Percentiles rank a stretch among this genome's conserved stretches.
phyloP scores from a whole-genome alignment of 1,139 yeast species.

The Blastobotrys arbuscula region DNA sequence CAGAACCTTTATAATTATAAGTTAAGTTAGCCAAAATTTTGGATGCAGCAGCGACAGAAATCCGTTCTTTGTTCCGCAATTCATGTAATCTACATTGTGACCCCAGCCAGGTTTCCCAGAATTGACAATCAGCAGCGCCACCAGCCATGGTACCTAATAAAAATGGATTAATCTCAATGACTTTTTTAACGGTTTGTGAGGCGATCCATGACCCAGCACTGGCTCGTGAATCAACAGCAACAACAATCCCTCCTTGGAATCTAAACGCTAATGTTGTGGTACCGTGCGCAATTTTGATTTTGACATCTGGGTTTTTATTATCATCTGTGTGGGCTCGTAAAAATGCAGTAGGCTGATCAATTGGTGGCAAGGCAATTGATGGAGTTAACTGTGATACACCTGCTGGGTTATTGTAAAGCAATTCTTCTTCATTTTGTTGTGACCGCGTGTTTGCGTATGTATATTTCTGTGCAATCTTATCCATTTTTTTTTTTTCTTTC shows the following conservation, averaged over 20 bases:
- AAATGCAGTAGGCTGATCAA: constrained; percentile 88
- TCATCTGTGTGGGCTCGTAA: constrained; percentile 98
- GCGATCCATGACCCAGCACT: constrained; percentile 99
- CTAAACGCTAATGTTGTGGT: constrained; percentile 96
- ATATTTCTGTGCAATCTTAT: constrained; percentile 23
- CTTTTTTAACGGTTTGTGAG: constrained; percentile 95
- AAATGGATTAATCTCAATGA: constrained; percentile 92
- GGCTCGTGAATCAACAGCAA: constrained; percentile 97
- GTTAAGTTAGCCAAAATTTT: constrained; percentile 88
- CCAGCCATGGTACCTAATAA: constrained; percentile 98
- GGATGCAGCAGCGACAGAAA: constrained; percentile 94
- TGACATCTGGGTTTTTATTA: constrained; percentile 84
- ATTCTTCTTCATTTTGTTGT: constrained; percentile 3
- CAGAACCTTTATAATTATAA: constrained; percentile 94
- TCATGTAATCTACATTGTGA: constrained; percentile 95
- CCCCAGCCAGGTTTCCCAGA: constrained; percentile 99
- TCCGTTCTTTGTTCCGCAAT: constrained; percentile 87
- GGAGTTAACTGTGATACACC: constrained; percentile 41
- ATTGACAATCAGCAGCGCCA: constrained; percentile 99
- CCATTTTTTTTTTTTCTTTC: constrained; percentile 20
- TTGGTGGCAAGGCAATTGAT: constrained; percentile 69
- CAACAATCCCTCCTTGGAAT: constrained; percentile 91
- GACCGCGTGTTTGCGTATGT: constrained; percentile 14
- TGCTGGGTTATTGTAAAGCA: background rate
- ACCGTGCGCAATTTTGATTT: constrained; percentile 96